Base-by-base conservation (phyloP, 139 green algal genomes). In the Medakamo hakoo region DNA sequence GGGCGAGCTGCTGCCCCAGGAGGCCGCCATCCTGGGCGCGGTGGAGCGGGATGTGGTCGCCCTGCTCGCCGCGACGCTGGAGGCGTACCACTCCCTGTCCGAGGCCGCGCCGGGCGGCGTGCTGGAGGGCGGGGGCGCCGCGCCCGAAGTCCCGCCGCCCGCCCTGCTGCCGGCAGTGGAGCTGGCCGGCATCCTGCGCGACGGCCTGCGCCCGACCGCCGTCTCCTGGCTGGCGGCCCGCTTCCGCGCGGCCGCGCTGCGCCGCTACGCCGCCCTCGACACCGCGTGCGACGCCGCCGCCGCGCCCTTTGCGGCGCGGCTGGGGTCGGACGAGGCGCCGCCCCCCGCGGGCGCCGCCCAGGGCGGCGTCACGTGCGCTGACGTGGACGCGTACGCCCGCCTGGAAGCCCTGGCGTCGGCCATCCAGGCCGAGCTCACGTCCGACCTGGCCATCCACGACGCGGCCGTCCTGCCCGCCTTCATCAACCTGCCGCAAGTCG, bases 31-130 rank as follows among this genome's bases (percentile, higher is more conserved):
- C 22, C 70, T 82, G 49, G 48, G 52, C 1, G 57, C 73, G 27
- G 65, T 84, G 21, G 57, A 64, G 49, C 29, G 57, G 5, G 60
- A 60, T 16, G 64, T 71, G 24, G 72, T 80, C 49, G 67, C 63
- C 28, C 66, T 82, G 72, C 66, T 84, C 21, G 67, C 68, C 23
- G 27, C 58, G 2, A 57, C 32, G 25, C 82, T 84, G 65, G 78
- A 84, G 30, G 77, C 78, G 52, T 84, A 84, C 67, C 76, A 76
- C 63, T 66, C 27, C 24, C 59, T 70, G 55, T 60, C 67, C 26
- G 76, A 84, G 58, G 31, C 63, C 21, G 63, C 67, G 1, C 56
- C 58, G 19, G 65, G 24, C 28, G 78, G 75, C 26, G 65, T 84
- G 27, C 60, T 71, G 62, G 72, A 80, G 9, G 76, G 70, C 27